A percentile compares a stretch with the other conserved stretches of the same genome.
These are phyloP conservation scores for Tuber magnatum DNA, from an alignment of 495 filamentous ascomycete species.

Conservation along the genomic window DNA sequence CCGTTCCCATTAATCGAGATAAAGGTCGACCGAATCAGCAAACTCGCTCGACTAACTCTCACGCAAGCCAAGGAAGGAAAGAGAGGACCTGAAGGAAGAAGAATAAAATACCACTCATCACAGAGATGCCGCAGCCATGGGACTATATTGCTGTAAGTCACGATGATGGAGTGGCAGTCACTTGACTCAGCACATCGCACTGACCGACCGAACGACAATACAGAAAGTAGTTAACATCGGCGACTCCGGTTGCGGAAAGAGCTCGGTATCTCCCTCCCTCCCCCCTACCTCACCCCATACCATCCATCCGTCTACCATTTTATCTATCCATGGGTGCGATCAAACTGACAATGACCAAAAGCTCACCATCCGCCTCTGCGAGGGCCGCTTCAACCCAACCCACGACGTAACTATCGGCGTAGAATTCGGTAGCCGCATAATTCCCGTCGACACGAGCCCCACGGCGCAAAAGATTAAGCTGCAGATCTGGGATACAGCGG, in stretches of 20 bases:
- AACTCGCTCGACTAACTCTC: not conserved
- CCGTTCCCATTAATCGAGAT: not conserved
- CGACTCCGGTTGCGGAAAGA: constrained; percentile 90
- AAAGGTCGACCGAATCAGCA: not conserved
- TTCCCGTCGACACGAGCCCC: constrained; percentile 63
- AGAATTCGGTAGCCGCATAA: constrained; percentile 90
- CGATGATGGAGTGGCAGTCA: not conserved
- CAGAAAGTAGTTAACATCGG: constrained; percentile 91
- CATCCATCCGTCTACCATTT: not conserved
- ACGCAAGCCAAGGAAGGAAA: not conserved
- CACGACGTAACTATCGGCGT: constrained; percentile 98
- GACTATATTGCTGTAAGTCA: constrained; percentile 72
- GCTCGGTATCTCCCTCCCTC: constrained; percentile 40
- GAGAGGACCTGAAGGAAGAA: not conserved
- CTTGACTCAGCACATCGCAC: not conserved
- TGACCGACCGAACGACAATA: constrained; percentile 10
- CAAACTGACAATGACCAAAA: constrained; percentile 38
- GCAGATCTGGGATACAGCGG: constrained; percentile 90
- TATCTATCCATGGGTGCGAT: not conserved
- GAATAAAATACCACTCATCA: constrained; percentile 25
- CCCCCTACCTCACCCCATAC: not conserved
- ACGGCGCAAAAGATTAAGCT: constrained; percentile 54
- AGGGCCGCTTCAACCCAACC: constrained; percentile 84
- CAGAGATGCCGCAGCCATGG: constrained; percentile 70
- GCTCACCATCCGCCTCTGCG: constrained; percentile 92